Evolutionary conservation across 2,329 filamentous ascomycete genomes (phyloP), one percentile per base, ranked within the genome.

Genomic region (Diplodia seriata): DNA sequence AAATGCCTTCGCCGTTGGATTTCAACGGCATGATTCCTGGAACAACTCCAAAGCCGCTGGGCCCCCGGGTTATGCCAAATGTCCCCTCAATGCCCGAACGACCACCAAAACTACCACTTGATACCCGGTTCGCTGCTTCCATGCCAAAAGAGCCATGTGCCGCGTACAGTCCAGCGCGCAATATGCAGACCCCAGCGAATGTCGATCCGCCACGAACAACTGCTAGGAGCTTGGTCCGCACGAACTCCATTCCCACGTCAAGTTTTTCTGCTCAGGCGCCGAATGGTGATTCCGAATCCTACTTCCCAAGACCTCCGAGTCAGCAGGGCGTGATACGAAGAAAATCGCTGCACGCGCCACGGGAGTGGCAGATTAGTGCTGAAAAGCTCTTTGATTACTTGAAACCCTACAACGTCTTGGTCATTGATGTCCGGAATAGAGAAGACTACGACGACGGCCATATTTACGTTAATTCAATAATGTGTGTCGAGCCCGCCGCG

Each of bases 401-500:
- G 75, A 84, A 85, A 67, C 82, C 84, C 68, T 93, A 80, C 80
- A 89, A 80, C 69, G 84, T 97, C 29, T 81, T 99, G 14, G 78
- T 98, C 29, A 93, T 99, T 71, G 95, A 99, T 77, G 88, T 97
- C 51, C 89, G 95, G 49, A 83, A 87, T 67, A 89, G 95, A 31
- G 87, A 91, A 65, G 87, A 91, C 9, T 99, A 92, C 75, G 93
- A 98, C 72, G 85, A 90, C 57, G 95, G 95, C 0, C 95, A 99
- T 76, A 93, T 99, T 70, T 91, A 91, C 82, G 89, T 91, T 6
- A 89, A 89, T 67, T 90, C 88, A 6, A 91, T 93, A 49, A 92
- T 99, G 54, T 99, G 95, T 77, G 87, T 99, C 69, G 95, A 99
- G 74, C 93, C 94, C 29, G 86, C 96, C 54, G 86, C 90, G 11